phyloP scores from a whole-genome alignment of 1,284 basidiomycete species.

The Puccinia sorghi region DNA sequence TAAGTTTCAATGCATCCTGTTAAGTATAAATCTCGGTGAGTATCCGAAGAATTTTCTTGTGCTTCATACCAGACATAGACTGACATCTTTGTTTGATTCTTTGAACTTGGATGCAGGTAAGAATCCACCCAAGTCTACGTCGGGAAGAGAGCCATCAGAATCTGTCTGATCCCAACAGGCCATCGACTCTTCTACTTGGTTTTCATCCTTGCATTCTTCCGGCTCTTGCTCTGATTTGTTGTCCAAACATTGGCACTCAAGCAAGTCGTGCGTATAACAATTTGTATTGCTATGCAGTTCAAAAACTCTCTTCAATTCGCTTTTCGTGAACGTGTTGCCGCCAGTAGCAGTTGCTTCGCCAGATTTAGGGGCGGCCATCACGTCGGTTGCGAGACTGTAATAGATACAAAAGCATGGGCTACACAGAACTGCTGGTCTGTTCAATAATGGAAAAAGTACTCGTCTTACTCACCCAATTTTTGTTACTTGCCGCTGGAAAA shows the following conservation, averaged over 20 bases:
- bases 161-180: conserved; percentile 40
- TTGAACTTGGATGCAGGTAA: conserved; percentile 31
- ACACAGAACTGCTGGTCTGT: not conserved
- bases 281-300: conserved; percentile 74
- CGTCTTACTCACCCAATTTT: conserved; percentile 68
- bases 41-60: not conserved
- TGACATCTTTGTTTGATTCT: conserved; percentile 5
- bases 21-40: not conserved
- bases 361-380: conserved; percentile 19
- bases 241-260: conserved; percentile 55
- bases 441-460: not conserved
- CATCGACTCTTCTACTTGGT: conserved; percentile 7
- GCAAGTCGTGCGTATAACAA: conserved; percentile 81
- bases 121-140: conserved; percentile 25
- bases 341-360: conserved; percentile 22
- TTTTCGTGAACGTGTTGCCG: conserved; percentile 53
- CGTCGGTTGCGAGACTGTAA: conserved; percentile 39
- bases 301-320: conserved; percentile 73
- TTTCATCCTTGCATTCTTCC: conserved; percentile 21
- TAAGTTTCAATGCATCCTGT: conserved; percentile 26
- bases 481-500: conserved; percentile 80
- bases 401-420: not conserved
- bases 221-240: conserved; percentile 52
- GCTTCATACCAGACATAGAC: not conserved
- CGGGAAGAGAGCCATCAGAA: conserved; percentile 49